Base-by-base conservation (phyloP, 257 asterid species). In the Penstemon eatonii region DNA sequence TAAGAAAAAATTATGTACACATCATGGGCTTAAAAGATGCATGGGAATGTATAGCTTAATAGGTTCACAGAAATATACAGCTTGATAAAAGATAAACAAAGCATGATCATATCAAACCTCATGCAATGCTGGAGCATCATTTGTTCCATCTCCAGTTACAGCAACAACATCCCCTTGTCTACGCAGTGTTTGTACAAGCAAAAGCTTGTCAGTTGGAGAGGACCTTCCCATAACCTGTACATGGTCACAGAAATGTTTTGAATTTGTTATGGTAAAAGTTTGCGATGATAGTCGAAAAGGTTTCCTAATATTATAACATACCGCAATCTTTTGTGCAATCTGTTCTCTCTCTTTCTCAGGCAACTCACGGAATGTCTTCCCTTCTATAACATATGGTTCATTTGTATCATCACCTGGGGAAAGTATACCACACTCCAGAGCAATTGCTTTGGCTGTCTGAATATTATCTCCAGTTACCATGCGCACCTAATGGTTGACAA, bases 381-480 rank as follows among this genome's bases (percentile, higher is more conserved):
- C 98, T 73, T 92, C 96, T 40, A 92, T 89, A 18, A 92, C 80
- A 10, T 67, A 80, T 70, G 84, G 83, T 59, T 88, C 96, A 40
- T 61, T 77, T 66, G 81, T 82, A 70, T 89, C 95, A 46, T 82
- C 80, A 60, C 68, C 82, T 19, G 95, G 60, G 64, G 87, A 60
- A 75, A 92, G 89, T 71, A 92, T 92, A 68, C 98, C 95, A 74
- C 98, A 92, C 73, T 93, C 98, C 80, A 80, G 53, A 39, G 97
- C 97, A 73, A 90, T 90, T 72, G 97, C 98, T 82, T 84, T 90
- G 65, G 98, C 98, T 75, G 97, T 93, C 78, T 88, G 96, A 77
- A 90, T 82, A 74, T 86, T 93, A 67, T 93, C 97, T 76, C 98
- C 96, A 44, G 98, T 93, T 42, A 93, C 98, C 98, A 90, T 93